phyloP scores from a whole-genome alignment of 164 flowering plant species.

The Tinospora cordifolia region DNA sequence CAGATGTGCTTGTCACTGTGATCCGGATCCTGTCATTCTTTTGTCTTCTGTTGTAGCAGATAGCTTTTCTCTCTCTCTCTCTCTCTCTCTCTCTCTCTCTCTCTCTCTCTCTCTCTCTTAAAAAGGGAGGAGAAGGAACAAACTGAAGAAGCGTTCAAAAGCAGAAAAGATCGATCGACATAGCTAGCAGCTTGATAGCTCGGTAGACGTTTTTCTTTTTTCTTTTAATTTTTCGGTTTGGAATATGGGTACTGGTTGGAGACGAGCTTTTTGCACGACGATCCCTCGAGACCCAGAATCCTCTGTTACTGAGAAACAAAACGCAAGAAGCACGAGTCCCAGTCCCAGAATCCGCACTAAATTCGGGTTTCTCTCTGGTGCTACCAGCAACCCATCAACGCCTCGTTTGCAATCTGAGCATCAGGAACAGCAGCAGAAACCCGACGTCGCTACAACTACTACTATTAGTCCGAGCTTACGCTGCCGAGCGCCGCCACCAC shows the following conservation, averaged over 20 bases:
- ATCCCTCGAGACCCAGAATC: conserved; percentile 41
- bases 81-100: not conserved
- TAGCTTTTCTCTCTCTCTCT: not conserved
- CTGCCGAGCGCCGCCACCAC: conserved; percentile 23
- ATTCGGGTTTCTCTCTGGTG: conserved; percentile 43
- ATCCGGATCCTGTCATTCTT: conserved; percentile 12
- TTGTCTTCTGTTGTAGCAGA: conserved; percentile 31
- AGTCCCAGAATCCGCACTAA: conserved; percentile 39
- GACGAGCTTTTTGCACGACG: conserved; percentile 84
- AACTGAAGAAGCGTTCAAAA: not conserved
- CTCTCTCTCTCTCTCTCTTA: not conserved
- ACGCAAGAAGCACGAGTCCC: conserved; percentile 24
- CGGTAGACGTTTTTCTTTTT: no score
- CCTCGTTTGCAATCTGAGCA: conserved; percentile 41
- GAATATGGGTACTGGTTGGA: conserved; percentile 84
- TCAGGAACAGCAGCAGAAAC: not conserved
- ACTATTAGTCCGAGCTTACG: conserved; percentile 23
- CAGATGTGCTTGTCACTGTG: conserved; percentile 7
- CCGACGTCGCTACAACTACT: no score
- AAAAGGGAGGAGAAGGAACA: not conserved
- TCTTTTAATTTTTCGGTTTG: not conserved
- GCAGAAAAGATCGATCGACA: not conserved
- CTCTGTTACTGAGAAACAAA: conserved; percentile 13
- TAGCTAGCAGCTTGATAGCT: no score
- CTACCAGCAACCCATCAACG: conserved; percentile 59